Base-by-base conservation (phyloP, 2,329 filamentous ascomycete species). In the Alternaria sp. region DNA sequence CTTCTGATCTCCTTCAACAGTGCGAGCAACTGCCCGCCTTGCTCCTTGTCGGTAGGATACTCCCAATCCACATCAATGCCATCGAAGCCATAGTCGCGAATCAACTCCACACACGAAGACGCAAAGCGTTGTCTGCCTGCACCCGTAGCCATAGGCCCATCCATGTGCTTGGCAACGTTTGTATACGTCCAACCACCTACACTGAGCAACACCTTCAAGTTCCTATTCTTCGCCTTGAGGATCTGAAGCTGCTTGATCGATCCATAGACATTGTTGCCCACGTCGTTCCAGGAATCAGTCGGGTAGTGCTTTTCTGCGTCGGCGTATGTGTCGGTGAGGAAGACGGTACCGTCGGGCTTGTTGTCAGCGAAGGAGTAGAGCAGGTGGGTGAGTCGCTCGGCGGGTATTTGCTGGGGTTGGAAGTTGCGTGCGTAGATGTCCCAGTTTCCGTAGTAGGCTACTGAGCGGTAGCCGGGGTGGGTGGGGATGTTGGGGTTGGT, bases 361-460 rank as follows among this genome's bases (percentile, higher is more conserved):
- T 97, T 88, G 77, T 97, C 96, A 75, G 93, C 95, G 81, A 98
- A 98, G 15, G 94, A 86, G 73, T 97, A 97, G 15, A 97, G 88
- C 5, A 98, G 82, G 75, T 98, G 95, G 0, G 94, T 98, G 45
- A 97, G 87, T 59, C 92, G 91, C 58, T 93, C 87, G 4, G 86
- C 89, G 0, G 92, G 92, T 6, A 98, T 86, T 76, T 97, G 89
- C 75, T 96, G 91, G 0, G 94, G 93, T n/a, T 89, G 87, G 77
- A 96, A 91, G 73, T 95, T 91, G 59, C 94, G 89, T 43, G 85
- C 93, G 79, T 97, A 97, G 70, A 97, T 95, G 67, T 92, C 92
- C 87, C 90, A 92, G 80, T 92, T 92, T 63, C 91, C 89, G 73
- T 88, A 93, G 81, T 93, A 93, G 36, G 87, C 90, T 21, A 93